Evolutionary conservation across 2,329 filamentous ascomycete species (phyloP).

Genomic region (Neofusicoccum cordaticola): DNA sequence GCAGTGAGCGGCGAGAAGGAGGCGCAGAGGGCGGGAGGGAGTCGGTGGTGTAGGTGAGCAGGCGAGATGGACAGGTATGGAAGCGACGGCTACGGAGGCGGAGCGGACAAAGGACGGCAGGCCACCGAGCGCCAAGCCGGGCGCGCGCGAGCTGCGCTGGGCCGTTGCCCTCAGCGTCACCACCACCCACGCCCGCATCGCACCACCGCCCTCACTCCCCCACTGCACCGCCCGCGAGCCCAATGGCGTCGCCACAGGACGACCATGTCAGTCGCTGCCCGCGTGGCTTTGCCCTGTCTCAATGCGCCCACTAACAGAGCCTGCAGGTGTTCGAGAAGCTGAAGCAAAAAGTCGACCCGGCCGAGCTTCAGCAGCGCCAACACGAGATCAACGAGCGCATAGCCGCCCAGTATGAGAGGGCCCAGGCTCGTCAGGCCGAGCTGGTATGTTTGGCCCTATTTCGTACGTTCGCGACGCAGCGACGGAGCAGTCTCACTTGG

Average conservation of each 20-base stretch:
- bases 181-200: not conserved
- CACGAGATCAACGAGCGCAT: conserved; percentile 59
- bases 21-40: not conserved
- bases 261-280: conserved; percentile 45
- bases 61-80: not conserved
- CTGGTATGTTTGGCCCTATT: conserved; percentile 51
- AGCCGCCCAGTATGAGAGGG: conserved; percentile 58
- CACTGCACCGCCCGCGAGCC: conserved; percentile 21
- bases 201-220: not conserved
- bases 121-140: conserved; percentile 7
- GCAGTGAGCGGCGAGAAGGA: not conserved
- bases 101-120: not conserved
- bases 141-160: not conserved
- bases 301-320: not conserved
- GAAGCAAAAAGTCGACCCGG: conserved; percentile 57
- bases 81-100: not conserved
- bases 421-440: conserved; percentile 62
- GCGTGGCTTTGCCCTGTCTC: conserved; percentile 15
- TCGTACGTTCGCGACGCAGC: too few species aligned
- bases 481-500: too few species aligned
- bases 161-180: conserved; percentile 7
- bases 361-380: conserved; percentile 58
- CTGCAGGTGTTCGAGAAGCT: conserved; percentile 59
- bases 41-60: not conserved
- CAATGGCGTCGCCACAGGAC: conserved; percentile 44